Evolutionary conservation across 345 rosid genomes (phyloP).

Genomic region (Aquilaria sinensis): DNA sequence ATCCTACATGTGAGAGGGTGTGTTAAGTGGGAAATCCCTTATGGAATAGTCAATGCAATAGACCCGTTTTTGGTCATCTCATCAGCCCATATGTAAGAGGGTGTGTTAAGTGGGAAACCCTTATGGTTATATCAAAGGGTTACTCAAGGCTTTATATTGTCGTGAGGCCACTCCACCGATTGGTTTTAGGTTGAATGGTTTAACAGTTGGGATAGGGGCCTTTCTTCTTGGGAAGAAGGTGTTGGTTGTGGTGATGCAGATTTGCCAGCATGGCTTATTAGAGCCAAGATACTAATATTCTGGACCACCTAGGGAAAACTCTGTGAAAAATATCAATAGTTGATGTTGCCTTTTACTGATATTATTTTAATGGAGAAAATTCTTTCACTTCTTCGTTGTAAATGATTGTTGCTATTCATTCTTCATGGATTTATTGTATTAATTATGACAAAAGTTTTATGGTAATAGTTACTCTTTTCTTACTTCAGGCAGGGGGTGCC

Average conservation of each 20-base stretch:
- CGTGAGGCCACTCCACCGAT: background rate
- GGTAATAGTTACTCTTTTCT: background rate
- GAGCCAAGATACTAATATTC: too few species aligned
- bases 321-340: too few species aligned
- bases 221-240: too few species aligned
- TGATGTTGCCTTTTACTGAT: too few species aligned
- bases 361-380: too few species aligned
- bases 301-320: too few species aligned
- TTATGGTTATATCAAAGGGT: background rate
- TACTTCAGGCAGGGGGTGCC: slow-evolving; percentile 87
- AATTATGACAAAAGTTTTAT: background rate
- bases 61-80: too few species aligned
- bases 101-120: background rate
- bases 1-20: background rate
- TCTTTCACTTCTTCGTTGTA: too few species aligned
- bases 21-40: background rate
- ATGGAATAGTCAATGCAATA: too few species aligned
- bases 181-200: background rate
- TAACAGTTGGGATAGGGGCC: background rate
- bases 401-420: background rate
- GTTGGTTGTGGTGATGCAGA: too few species aligned
- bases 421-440: background rate
- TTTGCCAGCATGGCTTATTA: too few species aligned
- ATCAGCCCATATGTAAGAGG: background rate
- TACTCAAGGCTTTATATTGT: background rate